phyloP scores from a whole-genome alignment of 352 stramenopile genomes.

The Pilasporangium apinafurcum region DNA sequence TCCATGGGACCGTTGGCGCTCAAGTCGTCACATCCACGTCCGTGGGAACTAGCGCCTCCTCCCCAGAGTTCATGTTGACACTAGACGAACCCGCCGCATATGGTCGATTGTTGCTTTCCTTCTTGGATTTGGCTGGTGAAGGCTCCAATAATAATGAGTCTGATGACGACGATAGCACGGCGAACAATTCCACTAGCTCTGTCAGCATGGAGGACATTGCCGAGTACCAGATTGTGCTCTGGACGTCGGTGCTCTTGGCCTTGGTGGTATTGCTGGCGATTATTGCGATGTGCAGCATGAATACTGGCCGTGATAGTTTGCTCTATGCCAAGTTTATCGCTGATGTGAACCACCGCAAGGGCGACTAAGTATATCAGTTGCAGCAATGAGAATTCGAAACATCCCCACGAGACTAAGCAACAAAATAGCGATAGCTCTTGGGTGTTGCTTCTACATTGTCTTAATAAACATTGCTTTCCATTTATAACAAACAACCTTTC shows the following conservation, averaged over 20 bases:
- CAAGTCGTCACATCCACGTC: too few relatives aligned
- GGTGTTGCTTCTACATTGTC: too few relatives aligned
- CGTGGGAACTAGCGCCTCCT: too few relatives aligned
- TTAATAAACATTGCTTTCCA: too few relatives aligned
- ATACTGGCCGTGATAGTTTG: constrained; percentile 66
- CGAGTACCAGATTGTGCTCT: constrained; percentile 80
- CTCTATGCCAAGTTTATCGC: constrained; percentile 85
- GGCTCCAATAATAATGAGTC: constrained; percentile 1
- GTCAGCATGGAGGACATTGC: constrained; percentile 57
- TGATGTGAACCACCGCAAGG: constrained; percentile 42
- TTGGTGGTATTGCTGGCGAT: constrained; percentile 41
- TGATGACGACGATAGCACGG: constrained; percentile 13
- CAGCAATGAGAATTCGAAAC: not conserved
- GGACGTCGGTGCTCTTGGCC: constrained; percentile 62
- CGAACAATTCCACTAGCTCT: constrained; percentile 18
- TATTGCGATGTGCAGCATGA: constrained; percentile 64
- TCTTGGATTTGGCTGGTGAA: not conserved
- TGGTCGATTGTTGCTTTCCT: too few relatives aligned
- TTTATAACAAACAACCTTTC: too few relatives aligned
- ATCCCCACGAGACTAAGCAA: too few relatives aligned
- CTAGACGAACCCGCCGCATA: too few relatives aligned
- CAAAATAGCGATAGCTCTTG: too few relatives aligned
- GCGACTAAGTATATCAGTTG: constrained; percentile 24
- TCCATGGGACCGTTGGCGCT: too few relatives aligned
- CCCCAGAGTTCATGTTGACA: too few relatives aligned